phyloP scores from a whole-genome alignment of 208 protist genomes.

The Crithidia fasciculata region DNA sequence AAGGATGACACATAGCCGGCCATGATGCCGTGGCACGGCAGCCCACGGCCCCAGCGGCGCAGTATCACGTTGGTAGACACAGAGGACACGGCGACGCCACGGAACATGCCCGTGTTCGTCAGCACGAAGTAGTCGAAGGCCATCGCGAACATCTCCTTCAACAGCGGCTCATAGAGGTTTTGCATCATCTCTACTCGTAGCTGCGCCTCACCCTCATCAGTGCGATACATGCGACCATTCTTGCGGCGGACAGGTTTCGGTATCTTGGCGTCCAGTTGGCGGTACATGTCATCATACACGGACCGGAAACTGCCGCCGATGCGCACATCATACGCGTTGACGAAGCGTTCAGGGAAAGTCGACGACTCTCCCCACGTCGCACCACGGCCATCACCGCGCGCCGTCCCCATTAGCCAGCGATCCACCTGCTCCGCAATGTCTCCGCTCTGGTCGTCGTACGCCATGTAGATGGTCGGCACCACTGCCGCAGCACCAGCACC shows the following conservation, averaged over 20 bases:
- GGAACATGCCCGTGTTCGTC: slow-evolving; percentile 7
- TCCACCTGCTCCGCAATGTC: background rate
- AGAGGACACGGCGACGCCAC: background rate
- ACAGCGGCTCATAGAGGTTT: background rate
- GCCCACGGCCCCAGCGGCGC: slow-evolving; percentile 10
- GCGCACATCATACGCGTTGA: background rate
- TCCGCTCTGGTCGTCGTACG: background rate
- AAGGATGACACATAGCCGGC: background rate
- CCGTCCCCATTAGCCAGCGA: background rate
- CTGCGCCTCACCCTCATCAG: background rate
- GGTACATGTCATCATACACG: too few relatives aligned
- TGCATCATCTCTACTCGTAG: background rate
- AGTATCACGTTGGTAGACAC: slow-evolving; percentile 9
- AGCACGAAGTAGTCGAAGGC: slow-evolving; percentile 8
- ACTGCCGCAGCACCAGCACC: background rate
- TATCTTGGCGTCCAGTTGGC: too few relatives aligned
- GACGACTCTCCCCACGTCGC: background rate
- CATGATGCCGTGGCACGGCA: slow-evolving; percentile 10
- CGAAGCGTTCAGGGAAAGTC: background rate
- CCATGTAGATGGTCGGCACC: slow-evolving; percentile 9
- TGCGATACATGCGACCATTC: too few relatives aligned
- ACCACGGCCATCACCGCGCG: background rate
- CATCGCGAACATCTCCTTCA: slow-evolving; percentile 5
- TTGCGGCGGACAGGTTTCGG: too few relatives aligned
- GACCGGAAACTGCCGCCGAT: background rate